phyloP scores from a whole-genome alignment of 2,329 filamentous ascomycete species.

The Geoglossum cookeanum region DNA sequence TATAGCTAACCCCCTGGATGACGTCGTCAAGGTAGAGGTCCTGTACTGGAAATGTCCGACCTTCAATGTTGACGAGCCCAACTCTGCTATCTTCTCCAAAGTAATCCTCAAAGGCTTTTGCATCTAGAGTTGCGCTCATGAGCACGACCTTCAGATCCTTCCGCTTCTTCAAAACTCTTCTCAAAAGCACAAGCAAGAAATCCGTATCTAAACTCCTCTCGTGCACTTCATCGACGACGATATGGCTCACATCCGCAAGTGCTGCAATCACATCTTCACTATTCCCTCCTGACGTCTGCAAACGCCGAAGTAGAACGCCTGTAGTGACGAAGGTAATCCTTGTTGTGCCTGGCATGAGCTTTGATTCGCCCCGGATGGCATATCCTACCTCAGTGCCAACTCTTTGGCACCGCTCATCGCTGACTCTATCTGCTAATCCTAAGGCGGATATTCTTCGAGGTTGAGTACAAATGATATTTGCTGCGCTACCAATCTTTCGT shows the following conservation, averaged over 20 bases:
- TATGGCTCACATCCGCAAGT: conserved; percentile 76
- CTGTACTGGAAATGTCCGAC: conserved; percentile 73
- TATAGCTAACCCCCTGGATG: conserved; percentile 58
- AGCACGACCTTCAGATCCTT: conserved; percentile 75
- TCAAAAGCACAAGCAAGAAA: conserved; percentile 72
- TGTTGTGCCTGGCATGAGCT: conserved; percentile 47
- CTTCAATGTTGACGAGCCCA: conserved; percentile 68
- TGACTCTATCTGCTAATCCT: conserved; percentile 82
- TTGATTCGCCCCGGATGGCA: conserved; percentile 77
- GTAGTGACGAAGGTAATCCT: conserved; percentile 94
- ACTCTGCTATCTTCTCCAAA: conserved; percentile 56
- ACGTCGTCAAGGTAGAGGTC: conserved; percentile 86
- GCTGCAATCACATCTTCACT: conserved; percentile 47
- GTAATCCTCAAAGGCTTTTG: conserved; percentile 65
- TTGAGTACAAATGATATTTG: conserved; percentile 90
- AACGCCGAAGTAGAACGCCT: conserved; percentile 69
- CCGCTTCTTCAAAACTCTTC: conserved; percentile 56
- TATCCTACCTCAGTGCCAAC: conserved; percentile 86
- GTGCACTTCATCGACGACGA: conserved; percentile 93
- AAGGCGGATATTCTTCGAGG: conserved; percentile 87
- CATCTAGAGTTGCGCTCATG: conserved; percentile 93
- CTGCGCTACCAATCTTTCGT: conserved; percentile 51
- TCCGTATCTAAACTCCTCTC: conserved; percentile 90
- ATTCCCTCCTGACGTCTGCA: conserved; percentile 75
- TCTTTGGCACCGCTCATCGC: conserved; percentile 65